These are phyloP conservation scores for Solanum tarijense DNA, from an alignment of 257 asterid species.

Conservation along the genomic window DNA sequence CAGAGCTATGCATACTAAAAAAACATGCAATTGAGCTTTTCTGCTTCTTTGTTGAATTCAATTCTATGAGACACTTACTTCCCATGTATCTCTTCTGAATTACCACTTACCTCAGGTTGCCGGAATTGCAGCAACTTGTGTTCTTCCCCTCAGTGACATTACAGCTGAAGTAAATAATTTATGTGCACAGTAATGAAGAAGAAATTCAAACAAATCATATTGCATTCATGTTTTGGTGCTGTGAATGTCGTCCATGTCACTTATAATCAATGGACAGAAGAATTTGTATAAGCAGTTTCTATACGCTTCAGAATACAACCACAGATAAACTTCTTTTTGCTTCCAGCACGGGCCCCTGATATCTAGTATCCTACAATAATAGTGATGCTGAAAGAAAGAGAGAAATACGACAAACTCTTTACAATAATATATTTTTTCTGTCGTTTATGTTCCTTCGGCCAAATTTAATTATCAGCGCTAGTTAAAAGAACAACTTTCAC, in stretches of 20 bases:
- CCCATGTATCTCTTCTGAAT: not conserved
- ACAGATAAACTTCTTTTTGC: too few relatives aligned
- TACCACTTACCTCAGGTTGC: constrained; percentile 40
- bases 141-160: constrained; percentile 37
- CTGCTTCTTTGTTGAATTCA: not conserved
- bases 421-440: not conserved
- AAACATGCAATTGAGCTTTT: not conserved
- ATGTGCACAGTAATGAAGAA: not conserved
- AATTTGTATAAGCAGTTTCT: too few relatives aligned
- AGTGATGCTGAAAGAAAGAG: not conserved
- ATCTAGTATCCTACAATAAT: not conserved
- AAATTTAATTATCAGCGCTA: not conserved
- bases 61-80: not conserved
- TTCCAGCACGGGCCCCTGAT: too few relatives aligned
- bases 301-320: too few relatives aligned
- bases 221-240: not conserved
- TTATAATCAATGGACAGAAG: not conserved
- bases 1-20: not conserved
- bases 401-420: not conserved
- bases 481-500: too few relatives aligned
- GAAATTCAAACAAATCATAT: not conserved
- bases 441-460: not conserved
- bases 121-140: constrained; percentile 87
- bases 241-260: not conserved
- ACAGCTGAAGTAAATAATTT: too few relatives aligned